Conservation (phyloP, 2,329 filamentous ascomycete genomes). For the Stachybotrys chartarum region DNA sequence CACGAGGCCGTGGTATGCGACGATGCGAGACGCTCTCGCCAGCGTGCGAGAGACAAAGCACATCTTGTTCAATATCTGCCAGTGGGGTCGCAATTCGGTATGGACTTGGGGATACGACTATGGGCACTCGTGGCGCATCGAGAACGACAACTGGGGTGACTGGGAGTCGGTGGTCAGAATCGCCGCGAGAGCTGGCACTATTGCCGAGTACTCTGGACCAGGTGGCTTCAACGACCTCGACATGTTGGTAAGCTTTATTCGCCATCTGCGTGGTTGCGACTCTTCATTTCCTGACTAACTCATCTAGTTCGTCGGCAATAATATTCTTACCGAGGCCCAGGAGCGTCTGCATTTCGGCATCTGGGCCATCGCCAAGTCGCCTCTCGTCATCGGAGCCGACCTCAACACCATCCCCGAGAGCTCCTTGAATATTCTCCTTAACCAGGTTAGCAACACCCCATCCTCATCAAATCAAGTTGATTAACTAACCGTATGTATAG, state of each 20-base stretch:
- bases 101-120: slow-evolving; percentile 35
- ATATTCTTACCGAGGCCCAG: slow-evolving; percentile 8
- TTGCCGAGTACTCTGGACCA: slow-evolving; percentile 9
- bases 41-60: slow-evolving; percentile 20
- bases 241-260: slow-evolving; percentile 10
- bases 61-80: slow-evolving; percentile 41
- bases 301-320: slow-evolving; percentile 6
- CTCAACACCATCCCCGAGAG: slow-evolving; percentile 12
- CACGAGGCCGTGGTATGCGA: slow-evolving; percentile 5
- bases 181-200: slow-evolving; percentile 1
- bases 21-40: slow-evolving; percentile 39
- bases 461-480: not conserved
- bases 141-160: slow-evolving; percentile 23
- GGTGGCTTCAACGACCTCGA: slow-evolving; percentile 18
- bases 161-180: slow-evolving; percentile 6
- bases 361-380: slow-evolving; percentile 18
- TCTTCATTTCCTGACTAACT: not conserved
- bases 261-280: not conserved
- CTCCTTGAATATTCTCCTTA: slow-evolving; percentile 12
- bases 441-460: slow-evolving; percentile 6
- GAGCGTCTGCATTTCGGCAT: slow-evolving; percentile 15
- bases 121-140: slow-evolving; percentile 32
- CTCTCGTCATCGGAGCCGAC: slow-evolving; percentile 14
- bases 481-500: slow-evolving; percentile 2
- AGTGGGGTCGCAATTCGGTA: slow-evolving; percentile 41